Conservation (phyloP, 176 grass and related monocot species). For the Musa beccarii region DNA sequence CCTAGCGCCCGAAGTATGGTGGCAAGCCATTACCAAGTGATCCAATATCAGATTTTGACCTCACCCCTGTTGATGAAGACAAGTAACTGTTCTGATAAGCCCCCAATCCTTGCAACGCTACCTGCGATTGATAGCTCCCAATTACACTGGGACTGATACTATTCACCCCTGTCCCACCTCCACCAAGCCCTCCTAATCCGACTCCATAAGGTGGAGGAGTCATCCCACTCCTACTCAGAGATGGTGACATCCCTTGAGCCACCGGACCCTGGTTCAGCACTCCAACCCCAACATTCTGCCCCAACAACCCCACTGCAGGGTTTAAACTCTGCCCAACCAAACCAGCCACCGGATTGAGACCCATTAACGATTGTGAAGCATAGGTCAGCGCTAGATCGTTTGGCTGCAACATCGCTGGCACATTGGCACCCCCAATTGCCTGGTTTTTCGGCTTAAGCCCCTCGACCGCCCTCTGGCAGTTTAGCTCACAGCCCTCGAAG, state of each 20-base stretch:
- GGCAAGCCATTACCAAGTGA: slow-evolving; percentile 21
- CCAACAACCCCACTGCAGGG: no score
- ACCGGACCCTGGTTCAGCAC: slow-evolving; percentile 1
- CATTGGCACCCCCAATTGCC: not conserved
- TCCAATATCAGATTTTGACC: not conserved
- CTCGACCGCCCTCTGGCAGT: slow-evolving; percentile 37
- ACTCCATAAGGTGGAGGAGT: not conserved
- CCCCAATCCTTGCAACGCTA: slow-evolving; percentile 23
- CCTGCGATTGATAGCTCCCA: slow-evolving; percentile 16
- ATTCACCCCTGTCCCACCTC: slow-evolving; percentile 17
- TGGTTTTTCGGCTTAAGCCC: slow-evolving; percentile 24
- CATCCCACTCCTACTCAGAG: not conserved
- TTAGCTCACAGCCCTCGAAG: slow-evolving; percentile 47
- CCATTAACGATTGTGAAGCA: slow-evolving; percentile 6
- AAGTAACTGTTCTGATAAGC: slow-evolving; percentile 7
- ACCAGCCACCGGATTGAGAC: slow-evolving; percentile 6
- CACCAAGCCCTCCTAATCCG: slow-evolving; percentile 13
- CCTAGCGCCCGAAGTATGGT: slow-evolving; percentile 25
- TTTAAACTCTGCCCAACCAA: not conserved
- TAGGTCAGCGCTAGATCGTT: slow-evolving; percentile 17
- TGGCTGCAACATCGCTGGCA: slow-evolving; percentile 5
- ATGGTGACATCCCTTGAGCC: slow-evolving; percentile 1
- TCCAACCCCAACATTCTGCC: slow-evolving; percentile 16
- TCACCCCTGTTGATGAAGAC: not conserved
- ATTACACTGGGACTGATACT: slow-evolving; percentile 22